These are phyloP conservation scores for Penicillium sp. DNA, from an alignment of 2,329 filamentous ascomycete species.

Conservation along the genomic window DNA sequence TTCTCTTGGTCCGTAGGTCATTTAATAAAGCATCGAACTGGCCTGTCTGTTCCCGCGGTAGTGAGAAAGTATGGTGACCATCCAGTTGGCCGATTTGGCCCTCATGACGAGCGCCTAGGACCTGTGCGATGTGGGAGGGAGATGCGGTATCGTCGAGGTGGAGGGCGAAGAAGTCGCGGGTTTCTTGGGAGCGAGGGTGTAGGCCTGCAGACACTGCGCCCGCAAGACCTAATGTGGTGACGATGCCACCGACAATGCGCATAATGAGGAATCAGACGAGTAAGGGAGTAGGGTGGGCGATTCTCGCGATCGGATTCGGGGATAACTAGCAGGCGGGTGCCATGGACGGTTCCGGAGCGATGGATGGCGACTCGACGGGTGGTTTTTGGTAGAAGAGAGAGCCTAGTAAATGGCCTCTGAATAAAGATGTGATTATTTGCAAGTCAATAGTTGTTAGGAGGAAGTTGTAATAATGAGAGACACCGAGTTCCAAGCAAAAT, in stretches of 20 bases:
- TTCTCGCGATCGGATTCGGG: not conserved
- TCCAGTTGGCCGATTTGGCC: constrained; percentile 73
- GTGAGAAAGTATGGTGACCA: constrained; percentile 80
- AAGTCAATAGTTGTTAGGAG: not conserved
- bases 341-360: constrained; percentile 19
- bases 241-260: constrained; percentile 39
- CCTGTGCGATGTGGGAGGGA: constrained; percentile 64
- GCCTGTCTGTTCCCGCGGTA: constrained; percentile 56
- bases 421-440: not conserved
- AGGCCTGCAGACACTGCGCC: constrained; percentile 49
- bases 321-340: constrained; percentile 11
- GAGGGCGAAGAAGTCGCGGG: constrained; percentile 89
- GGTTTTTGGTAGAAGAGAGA: not conserved
- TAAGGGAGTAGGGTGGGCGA: not conserved
- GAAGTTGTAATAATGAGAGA: constrained; percentile 3
- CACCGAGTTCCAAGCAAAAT: constrained; percentile 8
- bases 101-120: constrained; percentile 74
- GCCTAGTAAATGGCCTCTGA: not conserved
- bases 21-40: constrained; percentile 51
- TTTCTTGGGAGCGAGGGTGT: constrained; percentile 66
- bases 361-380: constrained; percentile 1
- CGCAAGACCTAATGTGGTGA: constrained; percentile 43
- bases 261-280: constrained; percentile 13
- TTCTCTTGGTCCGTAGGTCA: constrained; percentile 55
- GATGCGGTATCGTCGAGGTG: constrained; percentile 66